Evolutionary conservation across 768 basidiomycete genomes (phyloP), one percentile per base, ranked within the genome.

Genomic region (Xerocomellus dryophilus): DNA sequence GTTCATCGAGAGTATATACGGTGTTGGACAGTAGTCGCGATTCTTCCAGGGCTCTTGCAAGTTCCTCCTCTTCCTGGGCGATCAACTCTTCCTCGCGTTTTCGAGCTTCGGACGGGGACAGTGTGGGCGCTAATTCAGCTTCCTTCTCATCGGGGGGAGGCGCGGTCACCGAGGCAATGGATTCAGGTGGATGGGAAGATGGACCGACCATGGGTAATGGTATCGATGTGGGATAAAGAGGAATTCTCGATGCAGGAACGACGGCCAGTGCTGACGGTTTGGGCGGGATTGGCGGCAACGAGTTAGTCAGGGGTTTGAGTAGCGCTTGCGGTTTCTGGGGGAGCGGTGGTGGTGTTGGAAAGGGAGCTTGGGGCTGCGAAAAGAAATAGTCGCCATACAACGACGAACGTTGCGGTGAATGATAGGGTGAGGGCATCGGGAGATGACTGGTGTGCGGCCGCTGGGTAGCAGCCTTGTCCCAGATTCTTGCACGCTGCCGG

Each of bases 1-100:
- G 48, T 2, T 53, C 52, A 8, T 61, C 53, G 39, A 60, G 10
- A 27, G 48, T 14, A 38, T 62, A 66, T 17, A 47, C 20, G 43
- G 7, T 44, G 32, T 11, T 39, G 21, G 66, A 51, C 45, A 57
- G 41, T 17, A 71, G 39, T n/a, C 71, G 69, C 2, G 85, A 86
- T 54, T 78, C 78, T 58, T 81, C 77, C 53, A 91, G 60, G 0
- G 87, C 89, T 56, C 75, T 76, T 20, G 80, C 81, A 14, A 90
- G 72, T 40, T 89, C 84, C 29, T 83, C 82, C 53, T 88, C 85
- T 63, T 90, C 87, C 53, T 66, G 66, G 20, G 60, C 60, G 31
- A 62, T 54, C 42, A 71, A 21, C 7, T 53, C 61, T 41, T 62
- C 54, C 41, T 70, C 67, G 18, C 44, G 67, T n/a, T 47, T 59